Evolutionary conservation across 805 yeast genomes (phyloP), one percentile per base, ranked within the genome.

Genomic region (Saccharomyces kudriavzevii): DNA sequence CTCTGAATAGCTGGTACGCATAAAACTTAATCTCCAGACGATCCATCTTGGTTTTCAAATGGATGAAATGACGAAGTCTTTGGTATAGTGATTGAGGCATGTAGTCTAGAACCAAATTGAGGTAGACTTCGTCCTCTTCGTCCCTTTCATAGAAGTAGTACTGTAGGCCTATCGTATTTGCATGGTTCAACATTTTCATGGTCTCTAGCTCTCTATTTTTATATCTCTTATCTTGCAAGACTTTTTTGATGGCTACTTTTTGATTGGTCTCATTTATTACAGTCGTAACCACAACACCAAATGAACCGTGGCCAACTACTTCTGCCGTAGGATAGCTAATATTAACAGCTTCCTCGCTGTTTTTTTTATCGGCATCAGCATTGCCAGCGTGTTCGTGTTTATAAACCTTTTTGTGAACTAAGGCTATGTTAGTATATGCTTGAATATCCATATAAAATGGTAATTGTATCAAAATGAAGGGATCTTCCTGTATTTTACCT

Each of bases 231-330:
- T 91, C 98, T 68, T 92, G 97, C 22, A 91, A 77, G 25, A 91
- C 98, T 59, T 95, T 80, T 71, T 91, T 91, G 67, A 92, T 88
- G 52, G 97, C 98, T 26, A 91, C 92, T 48, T 82, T 80, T 60
- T 83, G 85, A 54, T 85, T 82, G 24, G 84, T 76, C 14, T 91
- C 89, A 55, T 79, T 64, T 43, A 91, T 74, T 57, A 79, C 82
- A 6, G 96, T 88, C 62, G 87, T 94, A 67, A 88, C 89, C 24
- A 91, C 98, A 43, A 89, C 90, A 1, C 98, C 98, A 73, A 91
- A 91, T 20, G 97, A 90, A 9, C 98, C 98, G 70, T 87, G 94
- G 25, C 97, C 98, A 48, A 90, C 94, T 80, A 90, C 89, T 60
- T 87, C 84, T 49, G 86, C 79, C 64, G 84, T 88, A 17, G 89